Evolutionary conservation across 345 rosid species (phyloP), one percentile per base, ranked within the genome.

Genomic region (Corchorus olitorius): DNA sequence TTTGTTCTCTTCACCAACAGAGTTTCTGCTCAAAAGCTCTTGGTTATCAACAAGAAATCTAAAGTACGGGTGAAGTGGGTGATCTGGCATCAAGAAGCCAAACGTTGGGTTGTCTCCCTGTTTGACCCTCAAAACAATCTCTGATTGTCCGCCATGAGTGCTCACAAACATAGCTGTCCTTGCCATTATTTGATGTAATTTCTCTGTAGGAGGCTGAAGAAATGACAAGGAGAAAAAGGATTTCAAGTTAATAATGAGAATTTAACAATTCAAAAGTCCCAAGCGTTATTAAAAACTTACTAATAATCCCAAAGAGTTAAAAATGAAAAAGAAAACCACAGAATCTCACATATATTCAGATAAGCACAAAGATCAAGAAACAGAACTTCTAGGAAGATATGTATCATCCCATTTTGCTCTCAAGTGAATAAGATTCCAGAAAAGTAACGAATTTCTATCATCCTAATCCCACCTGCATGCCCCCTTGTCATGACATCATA

Each of bases 391-490:
- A 85, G 56, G 83, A 84, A 85, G 87, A 88, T 68, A 87, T 64
- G 80, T 84, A 86, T 88, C 92, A 83, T 84, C 89, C 79, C 76
- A 84, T 82, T 27, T 82, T 73, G 87, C 86, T 85, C 84, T 83
- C 84, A 84, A 78, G 78, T 74, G 80, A 85, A 76, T 73, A 82
- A 82, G 85, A 81, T 84, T 83, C 88, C 88, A 79, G 86, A 82
- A 83, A 84, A 72, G 88, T 84, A 89, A 86, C 69, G 77, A 81
- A 83, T 83, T 81, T 82, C 81, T 88, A 86, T 85, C 91, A 93
- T 87, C 91, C 91, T 91, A 90, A 92, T 86, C 97, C 97, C 98
- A 95, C 99, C 98, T 92, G 97, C 83, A 81, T 73, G 82, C 89
- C 93, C 94, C 92, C 86, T 88, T 89, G 93, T 87, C 97, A 92